A percentile compares a stretch with the other conserved stretches of the same genome.
Evolutionary conservation across 208 protist genomes (phyloP).

Genomic region (Kentomonas sorsogonicus): DNA sequence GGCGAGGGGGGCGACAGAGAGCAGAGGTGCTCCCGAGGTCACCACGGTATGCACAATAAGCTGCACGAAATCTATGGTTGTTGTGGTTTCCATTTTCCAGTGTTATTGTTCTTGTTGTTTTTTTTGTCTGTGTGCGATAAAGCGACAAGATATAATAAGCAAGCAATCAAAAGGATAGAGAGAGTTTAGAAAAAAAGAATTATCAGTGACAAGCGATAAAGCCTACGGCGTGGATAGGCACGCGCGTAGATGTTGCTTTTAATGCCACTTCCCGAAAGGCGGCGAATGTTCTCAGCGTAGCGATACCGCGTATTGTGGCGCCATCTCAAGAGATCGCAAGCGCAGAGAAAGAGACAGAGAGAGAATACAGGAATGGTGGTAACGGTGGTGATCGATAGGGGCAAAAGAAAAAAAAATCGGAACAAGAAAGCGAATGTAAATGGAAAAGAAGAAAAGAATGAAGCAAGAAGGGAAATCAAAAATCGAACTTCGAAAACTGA

Average conservation of each 20-base stretch:
- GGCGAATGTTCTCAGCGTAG: too few species aligned
- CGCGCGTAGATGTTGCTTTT: too few species aligned
- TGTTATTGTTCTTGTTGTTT: slow-evolving; percentile 2
- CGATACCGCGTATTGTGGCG: too few species aligned
- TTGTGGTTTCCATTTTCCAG: not conserved
- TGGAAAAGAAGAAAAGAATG: slow-evolving; percentile 10
- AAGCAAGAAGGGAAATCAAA: slow-evolving; percentile 4
- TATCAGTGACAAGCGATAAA: not conserved
- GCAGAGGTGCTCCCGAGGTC: too few species aligned
- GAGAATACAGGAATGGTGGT: too few species aligned
- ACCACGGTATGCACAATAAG: too few species aligned
- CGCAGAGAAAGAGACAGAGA: too few species aligned
- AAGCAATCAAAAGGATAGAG: not conserved
- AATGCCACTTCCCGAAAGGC: too few species aligned
- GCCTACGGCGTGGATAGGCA: too few species aligned
- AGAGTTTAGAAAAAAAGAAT: not conserved
- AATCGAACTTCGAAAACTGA: too few species aligned
- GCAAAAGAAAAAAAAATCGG: slow-evolving; percentile 11
- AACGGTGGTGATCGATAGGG: not conserved
- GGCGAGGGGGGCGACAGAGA: too few species aligned
- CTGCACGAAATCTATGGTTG: not conserved
- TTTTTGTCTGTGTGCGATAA: not conserved
- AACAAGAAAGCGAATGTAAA: slow-evolving; percentile 15
- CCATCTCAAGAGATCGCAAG: too few species aligned
- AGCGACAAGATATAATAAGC: not conserved